A percentile compares a stretch with the other conserved stretches of the same genome.
These are phyloP conservation scores for Crithidia bombi DNA, from an alignment of 208 protist species.

Conservation along the genomic window DNA sequence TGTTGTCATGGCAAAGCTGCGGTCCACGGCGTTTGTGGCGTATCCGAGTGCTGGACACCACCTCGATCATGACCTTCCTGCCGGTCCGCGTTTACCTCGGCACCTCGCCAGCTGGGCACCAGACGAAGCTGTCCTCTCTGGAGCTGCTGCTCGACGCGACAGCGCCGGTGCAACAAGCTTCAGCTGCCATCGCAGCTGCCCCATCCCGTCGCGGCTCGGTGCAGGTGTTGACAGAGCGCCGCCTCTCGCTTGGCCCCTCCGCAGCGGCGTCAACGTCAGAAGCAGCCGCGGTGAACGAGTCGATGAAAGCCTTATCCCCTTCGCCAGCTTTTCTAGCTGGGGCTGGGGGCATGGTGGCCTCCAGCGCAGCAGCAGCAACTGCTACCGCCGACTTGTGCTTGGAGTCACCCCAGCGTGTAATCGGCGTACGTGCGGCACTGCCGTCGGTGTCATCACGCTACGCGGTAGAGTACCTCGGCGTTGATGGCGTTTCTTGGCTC, in stretches of 20 bases:
- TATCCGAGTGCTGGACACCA: conserved; percentile 25
- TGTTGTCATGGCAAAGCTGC: conserved; percentile 30
- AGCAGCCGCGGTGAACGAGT: neutral
- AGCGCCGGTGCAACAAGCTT: neutral
- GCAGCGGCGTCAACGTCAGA: neutral
- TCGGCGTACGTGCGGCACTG: conserved; percentile 52
- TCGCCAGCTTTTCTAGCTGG: neutral
- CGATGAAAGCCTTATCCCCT: neutral
- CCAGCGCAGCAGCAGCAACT: neutral
- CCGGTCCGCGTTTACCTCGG: conserved; percentile 26
- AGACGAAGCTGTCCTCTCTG: conserved; percentile 9
- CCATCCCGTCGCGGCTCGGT: conserved; percentile 4
- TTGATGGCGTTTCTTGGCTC: conserved; percentile 72
- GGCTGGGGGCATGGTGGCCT: neutral
- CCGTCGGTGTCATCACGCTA: conserved; percentile 44
- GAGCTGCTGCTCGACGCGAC: conserved; percentile 7
- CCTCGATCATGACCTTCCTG: conserved; percentile 22
- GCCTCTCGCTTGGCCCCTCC: neutral
- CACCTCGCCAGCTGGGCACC: conserved; percentile 12
- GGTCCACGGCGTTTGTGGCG: conserved; percentile 29
- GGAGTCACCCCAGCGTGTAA: conserved; percentile 27
- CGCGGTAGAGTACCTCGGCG: conserved; percentile 70
- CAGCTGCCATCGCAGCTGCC: neutral
- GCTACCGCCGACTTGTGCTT: conserved; percentile 9
- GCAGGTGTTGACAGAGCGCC: conserved; percentile 2